Base-by-base conservation (phyloP, 345 rosid species). In the Erodium maritimum region DNA sequence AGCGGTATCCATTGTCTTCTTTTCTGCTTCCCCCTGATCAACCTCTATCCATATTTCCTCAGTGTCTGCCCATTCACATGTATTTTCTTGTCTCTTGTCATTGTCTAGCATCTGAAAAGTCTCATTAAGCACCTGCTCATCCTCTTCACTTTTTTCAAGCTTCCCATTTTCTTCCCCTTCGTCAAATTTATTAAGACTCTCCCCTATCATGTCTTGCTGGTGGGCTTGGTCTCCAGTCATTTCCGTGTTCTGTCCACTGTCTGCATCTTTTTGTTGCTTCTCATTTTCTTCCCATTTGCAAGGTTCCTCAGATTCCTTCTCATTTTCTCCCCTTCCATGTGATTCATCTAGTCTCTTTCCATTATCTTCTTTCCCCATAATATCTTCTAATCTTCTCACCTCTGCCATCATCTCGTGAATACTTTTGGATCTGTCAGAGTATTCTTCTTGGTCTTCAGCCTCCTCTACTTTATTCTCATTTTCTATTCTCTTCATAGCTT, bases 31-130 rank as follows among this genome's bases (percentile, higher is more conserved):
- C 12, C 48, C 58, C 61, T 17, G 50, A 62, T 20, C 23, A 37
- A 46, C 24, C 55, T 51, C 67, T 52, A 63, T 53, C 23, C 65
- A n/a, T 22, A 48, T 22, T 16, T 65, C 33, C 13, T 56, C 64
- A 54, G 50, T 54, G 24, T 65, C 61, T 13, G 33, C 54, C 58
- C 50, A 48, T 50, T 62, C 74, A 67, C 54, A 77, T 52, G 63
- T 62, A 55, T 72, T 68, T 64, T 59, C 57, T 19, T 50, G 67
- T 51, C 23, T 64, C 71, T 42, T 67, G 20, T 18, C 56, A 45
- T 54, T 64, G 63, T 60, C 75, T 64, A 65, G 54, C 13, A 54
- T 54, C 22, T 22, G 21, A 61, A 25, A 45, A 60, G 55, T 56
- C 52, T 71, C 76, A 59, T 66, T 42, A 50, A 13, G 33, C 7